Evolutionary conservation across 352 stramenopile genomes (phyloP), one percentile per base, ranked within the genome.

Genomic region (Pythium scleroteichum): DNA sequence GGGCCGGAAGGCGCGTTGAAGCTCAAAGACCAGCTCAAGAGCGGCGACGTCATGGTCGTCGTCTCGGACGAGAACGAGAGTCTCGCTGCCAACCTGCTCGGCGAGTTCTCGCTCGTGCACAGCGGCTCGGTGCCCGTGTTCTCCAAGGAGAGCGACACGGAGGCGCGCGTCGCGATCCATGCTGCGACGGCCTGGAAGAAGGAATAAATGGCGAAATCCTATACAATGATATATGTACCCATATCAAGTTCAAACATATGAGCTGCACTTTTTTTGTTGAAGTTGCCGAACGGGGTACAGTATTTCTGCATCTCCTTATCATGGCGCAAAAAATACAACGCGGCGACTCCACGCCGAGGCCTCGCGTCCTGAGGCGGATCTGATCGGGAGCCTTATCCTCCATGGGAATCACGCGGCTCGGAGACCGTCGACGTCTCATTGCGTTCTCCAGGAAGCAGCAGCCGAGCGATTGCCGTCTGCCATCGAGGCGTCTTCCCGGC

Each of bases 1-100:
- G 81, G 72, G 24, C 69, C 72, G 8, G 56, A 82, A 6, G 73
- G 69, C 39, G 78, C 69, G 8, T 23, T 52, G 55, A 69, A 78
- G 27, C 65, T 90, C 41, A 73, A 83, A 59, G 74, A 79, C 54
- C 72, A 85, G 64, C 66, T 90, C 38, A 68, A 77, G 33, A 56
- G 35, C 3, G 76, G 77, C n/a, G 69, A 86, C 35, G 68, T 85
- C 48, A 66, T 88, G 59, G 76, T 90, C 33, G 76, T 87, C 45
- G 64, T 91, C 16, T 70, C 73, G 19, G 61, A 49, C 24, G 68
- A 82, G 29, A 58, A 71, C 35, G 75, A 72, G 12, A 72, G 17
- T n/a, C 27, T 69, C n/a, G 40, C 35, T 4, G 63, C 52, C 1
- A 54, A 69, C 45, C 67, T 88, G 16, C 49, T 62, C 27, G 48